Evolutionary conservation across 805 yeast genomes (phyloP).

Genomic region (Teunomyces funiuensis): DNA sequence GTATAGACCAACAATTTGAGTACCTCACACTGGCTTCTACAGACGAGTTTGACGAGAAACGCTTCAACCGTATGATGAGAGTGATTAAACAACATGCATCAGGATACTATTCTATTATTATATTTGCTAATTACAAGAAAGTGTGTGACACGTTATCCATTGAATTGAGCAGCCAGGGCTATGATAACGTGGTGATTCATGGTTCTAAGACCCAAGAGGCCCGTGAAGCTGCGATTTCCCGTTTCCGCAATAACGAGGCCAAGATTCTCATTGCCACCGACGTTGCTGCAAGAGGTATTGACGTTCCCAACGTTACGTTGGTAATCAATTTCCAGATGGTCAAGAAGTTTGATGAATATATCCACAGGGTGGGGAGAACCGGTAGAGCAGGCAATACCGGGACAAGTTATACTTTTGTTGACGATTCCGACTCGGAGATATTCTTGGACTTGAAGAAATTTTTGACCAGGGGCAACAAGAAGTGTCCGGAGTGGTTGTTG

Average conservation of each 20-base stretch:
- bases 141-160: conserved; percentile 66
- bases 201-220: conserved; percentile 85
- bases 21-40: conserved; percentile 25
- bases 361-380: conserved; percentile 94
- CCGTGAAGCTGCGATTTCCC: conserved; percentile 72
- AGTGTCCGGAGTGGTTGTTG: conserved; percentile 28
- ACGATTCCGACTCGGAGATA: conserved; percentile 52
- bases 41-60: conserved; percentile 28
- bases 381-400: conserved; percentile 92
- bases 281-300: conserved; percentile 95
- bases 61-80: conserved; percentile 43
- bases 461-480: conserved; percentile 37
- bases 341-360: conserved; percentile 72
- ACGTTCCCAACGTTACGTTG: conserved; percentile 80
- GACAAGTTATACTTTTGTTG: conserved; percentile 69
- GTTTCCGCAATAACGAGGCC: conserved; percentile 54
- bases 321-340: conserved; percentile 89
- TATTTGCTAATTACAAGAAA: conserved; percentile 77
- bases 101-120: conserved; percentile 48
- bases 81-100: conserved; percentile 46
- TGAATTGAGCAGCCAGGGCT: conserved; percentile 42
- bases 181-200: conserved; percentile 61
- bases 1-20: conserved; percentile 67
- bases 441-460: conserved; percentile 52
- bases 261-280: conserved; percentile 86